phyloP scores from a whole-genome alignment of 805 yeast genomes.

The Starmera dryadoides region DNA sequence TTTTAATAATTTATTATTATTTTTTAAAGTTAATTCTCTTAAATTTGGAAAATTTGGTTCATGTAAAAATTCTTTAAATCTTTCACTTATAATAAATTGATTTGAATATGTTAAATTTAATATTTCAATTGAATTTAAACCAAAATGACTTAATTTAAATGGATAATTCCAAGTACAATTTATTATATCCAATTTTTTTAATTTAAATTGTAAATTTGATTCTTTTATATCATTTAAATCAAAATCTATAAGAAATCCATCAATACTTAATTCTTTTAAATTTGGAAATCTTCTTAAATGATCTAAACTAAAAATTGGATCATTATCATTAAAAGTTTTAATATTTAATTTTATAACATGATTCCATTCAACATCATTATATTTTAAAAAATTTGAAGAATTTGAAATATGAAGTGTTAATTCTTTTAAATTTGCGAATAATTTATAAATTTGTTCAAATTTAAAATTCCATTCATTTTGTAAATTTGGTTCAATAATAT shows the following conservation, averaged over 20 bases:
- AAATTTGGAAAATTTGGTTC: constrained; percentile 21
- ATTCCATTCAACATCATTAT: constrained; percentile 8
- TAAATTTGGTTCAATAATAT: constrained; percentile 21
- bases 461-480: constrained; percentile 28
- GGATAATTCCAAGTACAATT: constrained; percentile 57
- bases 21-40: constrained; percentile 21
- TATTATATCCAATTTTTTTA: constrained; percentile 24
- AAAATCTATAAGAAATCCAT: constrained; percentile 34
- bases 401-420: constrained; percentile 20
- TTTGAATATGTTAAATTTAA: constrained; percentile 21
- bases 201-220: constrained; percentile 11
- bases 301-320: constrained; percentile 31
- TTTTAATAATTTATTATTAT: constrained; percentile 18
- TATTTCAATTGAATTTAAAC: constrained; percentile 15
- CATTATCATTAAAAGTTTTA: constrained; percentile 12
- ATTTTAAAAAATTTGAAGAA: constrained; percentile 28
- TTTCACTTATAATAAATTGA: constrained; percentile 27
- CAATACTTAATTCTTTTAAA: constrained; percentile 27
- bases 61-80: constrained; percentile 24
- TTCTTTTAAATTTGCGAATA: constrained; percentile 15
- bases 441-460: constrained; percentile 17
- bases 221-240: constrained; percentile 25
- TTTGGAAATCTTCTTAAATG: constrained; percentile 33
- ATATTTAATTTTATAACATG: constrained; percentile 14
- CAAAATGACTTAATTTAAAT: constrained; percentile 30